Evolutionary conservation across 192 early-diverging fungal genomes (phyloP).

Genomic region (Coemansia sp.): DNA sequence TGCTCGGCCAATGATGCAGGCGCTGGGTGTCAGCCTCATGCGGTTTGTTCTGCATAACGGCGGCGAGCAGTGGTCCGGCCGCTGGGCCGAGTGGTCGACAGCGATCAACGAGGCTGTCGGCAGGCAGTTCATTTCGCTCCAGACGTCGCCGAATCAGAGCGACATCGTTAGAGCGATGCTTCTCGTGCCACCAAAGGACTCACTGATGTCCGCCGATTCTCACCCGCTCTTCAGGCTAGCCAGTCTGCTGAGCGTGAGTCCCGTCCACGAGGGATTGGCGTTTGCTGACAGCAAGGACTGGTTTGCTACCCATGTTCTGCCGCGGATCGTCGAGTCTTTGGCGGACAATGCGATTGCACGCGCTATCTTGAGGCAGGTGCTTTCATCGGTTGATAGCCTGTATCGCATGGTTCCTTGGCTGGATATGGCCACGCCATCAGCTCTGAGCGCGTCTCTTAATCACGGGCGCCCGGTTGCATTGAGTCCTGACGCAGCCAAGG

Average conservation of each 20-base stretch:
- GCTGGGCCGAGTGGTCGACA: constrained; percentile 36
- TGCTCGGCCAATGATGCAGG: constrained; percentile 4
- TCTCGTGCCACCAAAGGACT: constrained; percentile 10
- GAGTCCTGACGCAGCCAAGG: constrained; percentile 21
- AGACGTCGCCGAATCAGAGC: constrained; percentile 5
- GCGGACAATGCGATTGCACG: constrained; percentile 14
- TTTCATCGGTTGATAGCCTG: constrained; percentile 27
- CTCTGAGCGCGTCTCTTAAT: constrained; percentile 29
- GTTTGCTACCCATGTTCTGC: constrained; percentile 37
- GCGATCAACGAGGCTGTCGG: constrained; percentile 4
- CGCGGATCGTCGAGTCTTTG: constrained; percentile 10
- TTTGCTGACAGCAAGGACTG: constrained; percentile 48
- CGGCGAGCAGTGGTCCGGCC: constrained; percentile 26
- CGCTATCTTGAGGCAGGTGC: constrained; percentile 19
- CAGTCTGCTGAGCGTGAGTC: constrained; percentile 9
- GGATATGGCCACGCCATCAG: constrained; percentile 32
- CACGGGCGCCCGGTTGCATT: constrained; percentile 43
- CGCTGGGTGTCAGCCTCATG: constrained; percentile 1
- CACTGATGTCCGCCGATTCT: background rate
- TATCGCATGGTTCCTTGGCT: constrained; percentile 40
- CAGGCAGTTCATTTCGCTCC: constrained; percentile 8
- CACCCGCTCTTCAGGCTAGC: constrained; percentile 30
- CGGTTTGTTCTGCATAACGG: constrained; percentile 11
- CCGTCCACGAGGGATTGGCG: constrained; percentile 9
- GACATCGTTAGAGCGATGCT: constrained; percentile 30